Evolutionary conservation across 139 green algal species (phyloP), one percentile per base, ranked within the genome.

Genomic region (Auxenochlorella protothecoides): DNA sequence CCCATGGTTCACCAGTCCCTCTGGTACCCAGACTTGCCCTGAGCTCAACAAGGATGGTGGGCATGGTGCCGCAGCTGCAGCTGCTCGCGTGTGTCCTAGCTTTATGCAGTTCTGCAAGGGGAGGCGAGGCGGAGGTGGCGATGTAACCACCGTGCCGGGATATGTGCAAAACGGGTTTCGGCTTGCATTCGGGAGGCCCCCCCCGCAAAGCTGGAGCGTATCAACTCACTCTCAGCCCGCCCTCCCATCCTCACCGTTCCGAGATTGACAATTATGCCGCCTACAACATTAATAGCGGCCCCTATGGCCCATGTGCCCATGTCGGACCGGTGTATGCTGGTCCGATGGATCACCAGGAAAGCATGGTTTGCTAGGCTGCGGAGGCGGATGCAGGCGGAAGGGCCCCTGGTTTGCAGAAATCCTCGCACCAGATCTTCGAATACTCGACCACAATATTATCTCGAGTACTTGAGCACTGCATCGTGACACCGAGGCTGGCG

Each of bases 41-140:
- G 27, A 44, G 27, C 10, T 14, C 52, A 72, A 63, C 13, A 62
- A 63, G 44, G 70, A 53, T 5, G 13, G 5, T 81, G 63, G 82
- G 11, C 12, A 64, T 7, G 6, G 12, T 8, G 2, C 78, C 66
- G 55, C 84, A 27, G 5, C 79, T 76, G 0, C 81, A 68, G 65
- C 86, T 81, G 77, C 94, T 91, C 85, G 85, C 65, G 92, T 95
- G 80, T 96, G 91, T 0, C 89, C 90, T 0, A 96, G 80, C 72
- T 96, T 96, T 83, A 96, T 93, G 3, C 95, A 70, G 66, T 96
- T 96, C 55, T 71, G 56, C 62, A 70, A 3, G 5, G 14, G 56
- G 15, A 51, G 13, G 5, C 51, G 13, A 68, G 5, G n/a, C 51
- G 68, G 7, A 61, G 59, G 15, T 55, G 70, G 59, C 59, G 63